phyloP scores from a whole-genome alignment of 305 asterid species.

The Euphrasia arctica region DNA sequence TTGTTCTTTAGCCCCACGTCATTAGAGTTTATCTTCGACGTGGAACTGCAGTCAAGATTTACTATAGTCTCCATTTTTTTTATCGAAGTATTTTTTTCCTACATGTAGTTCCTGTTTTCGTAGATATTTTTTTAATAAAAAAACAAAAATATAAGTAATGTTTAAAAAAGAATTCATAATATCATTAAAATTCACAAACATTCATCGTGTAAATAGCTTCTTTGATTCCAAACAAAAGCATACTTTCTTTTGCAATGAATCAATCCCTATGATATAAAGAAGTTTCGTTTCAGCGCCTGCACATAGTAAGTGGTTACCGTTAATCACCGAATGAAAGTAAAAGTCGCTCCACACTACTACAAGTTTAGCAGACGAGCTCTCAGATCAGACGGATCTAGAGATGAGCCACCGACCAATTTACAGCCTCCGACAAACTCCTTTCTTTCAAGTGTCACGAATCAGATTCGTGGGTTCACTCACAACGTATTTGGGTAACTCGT shows the following conservation, averaged over 20 bases:
- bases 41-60: too few relatives aligned
- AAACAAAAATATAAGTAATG: too few relatives aligned
- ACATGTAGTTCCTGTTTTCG: too few relatives aligned
- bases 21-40: too few relatives aligned
- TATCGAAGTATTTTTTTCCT: too few relatives aligned
- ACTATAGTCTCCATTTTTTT: too few relatives aligned
- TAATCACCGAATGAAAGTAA: background rate
- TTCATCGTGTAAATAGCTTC: background rate
- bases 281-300: background rate
- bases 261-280: background rate
- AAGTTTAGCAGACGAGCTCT: background rate
- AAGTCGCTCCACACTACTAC: background rate
- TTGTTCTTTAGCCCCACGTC: too few relatives aligned
- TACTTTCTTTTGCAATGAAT: background rate
- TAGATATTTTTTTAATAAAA: too few relatives aligned
- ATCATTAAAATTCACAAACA: too few relatives aligned
- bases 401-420: constrained; percentile 24
- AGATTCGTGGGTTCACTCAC: constrained; percentile 88
- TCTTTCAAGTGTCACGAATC: constrained; percentile 61
- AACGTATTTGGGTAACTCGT: constrained; percentile 87
- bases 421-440: constrained; percentile 26
- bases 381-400: constrained; percentile 18
- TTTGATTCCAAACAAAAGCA: background rate
- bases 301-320: background rate
- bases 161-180: too few relatives aligned